A percentile compares a stretch with the other conserved stretches of the same genome.
These are phyloP conservation scores for Exophiala bonariae DNA, from an alignment of 2,329 filamentous ascomycete species.

Conservation along the genomic window DNA sequence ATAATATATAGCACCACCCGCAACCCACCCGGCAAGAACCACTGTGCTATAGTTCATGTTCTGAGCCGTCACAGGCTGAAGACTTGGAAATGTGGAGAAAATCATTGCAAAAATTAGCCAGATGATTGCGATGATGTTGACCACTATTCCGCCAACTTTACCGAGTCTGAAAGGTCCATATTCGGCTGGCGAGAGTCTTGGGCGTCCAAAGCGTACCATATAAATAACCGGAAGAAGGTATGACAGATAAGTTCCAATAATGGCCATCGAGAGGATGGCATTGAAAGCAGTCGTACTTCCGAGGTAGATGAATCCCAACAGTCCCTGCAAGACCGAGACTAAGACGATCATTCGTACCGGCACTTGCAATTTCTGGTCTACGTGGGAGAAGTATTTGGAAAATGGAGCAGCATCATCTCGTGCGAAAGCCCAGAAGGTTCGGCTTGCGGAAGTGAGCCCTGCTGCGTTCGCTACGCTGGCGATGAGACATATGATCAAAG, in stretches of 20 bases:
- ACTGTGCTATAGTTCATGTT: constrained; percentile 37
- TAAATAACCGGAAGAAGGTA: constrained; percentile 50
- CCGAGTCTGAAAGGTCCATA: constrained; percentile 32
- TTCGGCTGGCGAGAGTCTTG: constrained; percentile 13
- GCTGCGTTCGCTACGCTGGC: constrained; percentile 31
- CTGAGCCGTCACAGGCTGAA: constrained; percentile 32
- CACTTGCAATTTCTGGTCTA: constrained; percentile 22
- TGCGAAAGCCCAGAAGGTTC: constrained; percentile 40
- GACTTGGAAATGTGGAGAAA: constrained; percentile 34
- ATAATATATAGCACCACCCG: constrained; percentile 48
- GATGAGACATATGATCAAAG: constrained; percentile 32
- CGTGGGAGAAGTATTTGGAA: constrained; percentile 30
- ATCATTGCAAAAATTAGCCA: constrained; percentile 32
- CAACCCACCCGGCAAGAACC: constrained; percentile 30
- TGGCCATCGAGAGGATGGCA: constrained; percentile 27
- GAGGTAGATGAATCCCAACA: constrained; percentile 21
- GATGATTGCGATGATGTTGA: constrained; percentile 33
- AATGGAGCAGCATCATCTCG: constrained; percentile 42
- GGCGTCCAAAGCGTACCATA: constrained; percentile 41
- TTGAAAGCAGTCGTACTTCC: constrained; percentile 27
- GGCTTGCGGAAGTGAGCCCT: constrained; percentile 37
- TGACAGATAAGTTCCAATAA: constrained; percentile 46
- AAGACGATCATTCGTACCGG: constrained; percentile 14
- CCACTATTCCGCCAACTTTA: constrained; percentile 22
- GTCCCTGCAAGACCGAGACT: constrained; percentile 12